Percentiles rank a stretch among this genome's conserved stretches.
These are phyloP conservation scores for Penicillium daleae DNA, from an alignment of 495 filamentous ascomycete genomes.

Conservation along the genomic window DNA sequence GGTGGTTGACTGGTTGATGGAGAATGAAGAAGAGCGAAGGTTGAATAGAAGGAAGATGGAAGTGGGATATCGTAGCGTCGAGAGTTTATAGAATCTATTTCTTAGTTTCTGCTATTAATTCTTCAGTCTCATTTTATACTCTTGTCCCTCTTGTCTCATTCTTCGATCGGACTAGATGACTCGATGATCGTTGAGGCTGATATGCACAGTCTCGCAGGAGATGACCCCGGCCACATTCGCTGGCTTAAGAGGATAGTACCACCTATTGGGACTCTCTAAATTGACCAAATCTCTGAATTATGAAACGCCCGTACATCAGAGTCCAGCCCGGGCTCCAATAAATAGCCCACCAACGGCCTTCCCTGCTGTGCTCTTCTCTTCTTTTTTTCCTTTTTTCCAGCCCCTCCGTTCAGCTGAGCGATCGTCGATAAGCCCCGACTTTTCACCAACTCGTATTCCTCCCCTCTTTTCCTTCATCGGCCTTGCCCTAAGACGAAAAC, in stretches of 20 bases:
- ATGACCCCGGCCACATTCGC: background rate
- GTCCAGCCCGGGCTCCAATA: background rate
- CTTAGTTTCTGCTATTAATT: too few species aligned
- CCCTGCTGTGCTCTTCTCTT: background rate
- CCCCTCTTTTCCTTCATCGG: background rate
- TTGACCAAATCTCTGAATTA: background rate
- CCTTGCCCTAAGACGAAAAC: background rate
- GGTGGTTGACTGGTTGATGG: background rate
- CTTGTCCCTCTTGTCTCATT: background rate
- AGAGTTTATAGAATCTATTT: background rate
- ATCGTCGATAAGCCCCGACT: conserved; percentile 3
- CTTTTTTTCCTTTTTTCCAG: background rate
- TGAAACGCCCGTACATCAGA: background rate
- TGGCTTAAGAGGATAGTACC: background rate
- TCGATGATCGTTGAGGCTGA: conserved; percentile 11
- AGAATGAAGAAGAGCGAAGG: background rate
- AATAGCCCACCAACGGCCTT: background rate
- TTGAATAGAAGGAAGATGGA: background rate
- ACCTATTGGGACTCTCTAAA: background rate
- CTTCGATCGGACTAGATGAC: background rate
- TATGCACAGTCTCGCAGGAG: conserved; percentile 1
- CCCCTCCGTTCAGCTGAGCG: conserved; percentile 10
- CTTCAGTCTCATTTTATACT: background rate
- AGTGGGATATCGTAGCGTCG: background rate
- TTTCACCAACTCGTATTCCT: background rate